Conservation (phyloP, 305 asterid species). For the Nicotiana rustica region DNA sequence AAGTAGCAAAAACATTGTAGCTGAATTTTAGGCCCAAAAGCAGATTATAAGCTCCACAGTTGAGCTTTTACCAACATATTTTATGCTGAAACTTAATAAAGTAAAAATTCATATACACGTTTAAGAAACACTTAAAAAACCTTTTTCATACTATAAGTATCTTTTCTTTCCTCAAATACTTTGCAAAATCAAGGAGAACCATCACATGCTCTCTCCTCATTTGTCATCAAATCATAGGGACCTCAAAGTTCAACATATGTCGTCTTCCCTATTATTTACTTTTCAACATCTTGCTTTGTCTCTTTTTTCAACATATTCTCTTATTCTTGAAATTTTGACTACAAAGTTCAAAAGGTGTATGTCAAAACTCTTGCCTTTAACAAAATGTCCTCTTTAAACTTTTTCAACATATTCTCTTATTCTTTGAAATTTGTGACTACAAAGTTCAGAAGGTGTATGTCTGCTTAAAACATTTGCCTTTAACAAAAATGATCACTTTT, state of each 20-base stretch:
- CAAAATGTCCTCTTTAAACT: background rate
- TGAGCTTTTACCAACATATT: slow-evolving; percentile 1
- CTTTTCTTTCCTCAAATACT: background rate
- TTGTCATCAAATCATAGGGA: background rate
- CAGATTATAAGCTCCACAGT: background rate
- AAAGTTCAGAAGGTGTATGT: background rate
- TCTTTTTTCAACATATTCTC: background rate
- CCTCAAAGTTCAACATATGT: background rate
- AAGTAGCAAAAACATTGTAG: background rate
- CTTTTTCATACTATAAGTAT: background rate
- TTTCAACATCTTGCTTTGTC: background rate
- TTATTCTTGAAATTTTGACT: background rate
- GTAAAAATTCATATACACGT: background rate
- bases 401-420: background rate
- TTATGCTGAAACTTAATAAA: background rate
- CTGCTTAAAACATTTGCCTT: background rate
- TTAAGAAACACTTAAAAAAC: background rate
- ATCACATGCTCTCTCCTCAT: background rate
- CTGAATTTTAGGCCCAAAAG: slow-evolving; percentile 6
- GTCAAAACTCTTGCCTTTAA: slow-evolving; percentile 1
- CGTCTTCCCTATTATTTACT: background rate
- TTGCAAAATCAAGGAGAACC: background rate
- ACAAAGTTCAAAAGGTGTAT: background rate
- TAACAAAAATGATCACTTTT: background rate
- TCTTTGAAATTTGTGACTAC: background rate